Base-by-base conservation (phyloP, 2,329 filamentous ascomycete genomes). In the Aureobasidium pullulans region DNA sequence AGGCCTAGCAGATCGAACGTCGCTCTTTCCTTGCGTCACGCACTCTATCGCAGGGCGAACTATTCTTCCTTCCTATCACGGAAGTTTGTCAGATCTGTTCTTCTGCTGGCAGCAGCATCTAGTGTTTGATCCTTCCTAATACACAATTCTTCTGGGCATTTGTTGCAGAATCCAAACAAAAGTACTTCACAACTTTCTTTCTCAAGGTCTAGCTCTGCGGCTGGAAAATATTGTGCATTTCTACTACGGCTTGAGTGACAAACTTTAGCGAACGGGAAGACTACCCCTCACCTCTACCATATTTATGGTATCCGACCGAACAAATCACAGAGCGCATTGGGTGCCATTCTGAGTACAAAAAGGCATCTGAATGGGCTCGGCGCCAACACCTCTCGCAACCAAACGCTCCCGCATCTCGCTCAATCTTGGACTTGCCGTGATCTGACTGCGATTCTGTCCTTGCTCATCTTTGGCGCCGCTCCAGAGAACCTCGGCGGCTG, bases 401-500 rank as follows among this genome's bases (percentile, higher is more conserved):
- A 95, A 76, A 39, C 89, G 77, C 78, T 94, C 89, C 53, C 90
- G 81, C 79, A 89, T 84, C 76, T 91, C 88, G 48, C 83, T 83
- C 68, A 95, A 73, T 52, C 90, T 76, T 11, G 86, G 86, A 44
- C 80, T 81, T 9, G 87, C 88, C 39, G 85, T 82, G 60, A 88
- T 75, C 75, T 89, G 86, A 62, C 83, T 88, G 56, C 89, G 77
- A 72, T 90, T 90, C 69, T 81, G 73, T 1, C 88, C 88, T 15
- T 77, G 70, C 2, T 76, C 79, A 68, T 92, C 88, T 61, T 81
- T 81, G 2, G 79, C 75, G 28, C 89, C 89, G 42, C 84, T 88
- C 90, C 90, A 96, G 48, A 93, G 78, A 1, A 92, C 84, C 75
- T 95, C 90, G 29, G 82, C 88, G 0, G 86, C 88, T 0, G 88